phyloP scores from a whole-genome alignment of 106 monocot species.

The Iris macrosiphon region DNA sequence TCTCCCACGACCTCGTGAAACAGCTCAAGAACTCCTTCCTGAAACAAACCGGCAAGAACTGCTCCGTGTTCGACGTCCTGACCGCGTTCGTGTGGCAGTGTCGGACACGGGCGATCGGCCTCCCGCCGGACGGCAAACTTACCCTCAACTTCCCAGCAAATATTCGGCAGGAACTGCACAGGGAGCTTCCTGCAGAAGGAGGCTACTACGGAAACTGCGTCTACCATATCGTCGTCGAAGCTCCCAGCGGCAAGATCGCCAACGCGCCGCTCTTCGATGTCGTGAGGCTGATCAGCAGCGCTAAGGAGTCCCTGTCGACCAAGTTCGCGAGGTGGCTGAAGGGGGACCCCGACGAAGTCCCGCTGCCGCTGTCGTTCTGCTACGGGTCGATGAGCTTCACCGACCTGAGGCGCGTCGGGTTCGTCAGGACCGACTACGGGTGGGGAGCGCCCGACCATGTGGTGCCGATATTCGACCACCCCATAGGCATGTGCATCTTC shows the following conservation, averaged over 20 bases:
- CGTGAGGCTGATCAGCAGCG: slow-evolving; percentile 29
- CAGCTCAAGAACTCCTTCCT: neutral
- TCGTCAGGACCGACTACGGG: slow-evolving; percentile 41
- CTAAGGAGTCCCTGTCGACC: too few species aligned
- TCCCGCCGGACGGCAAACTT: neutral
- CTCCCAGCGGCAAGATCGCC: slow-evolving; percentile 7
- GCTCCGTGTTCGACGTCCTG: slow-evolving; percentile 12
- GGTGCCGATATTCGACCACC: slow-evolving; percentile 28
- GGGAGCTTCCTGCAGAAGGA: neutral
- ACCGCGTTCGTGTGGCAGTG: slow-evolving; percentile 14
- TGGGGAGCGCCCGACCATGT: slow-evolving; percentile 39
- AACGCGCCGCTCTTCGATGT: slow-evolving; percentile 18
- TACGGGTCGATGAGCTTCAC: slow-evolving; percentile 31
- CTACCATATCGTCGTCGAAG: slow-evolving; percentile 22
- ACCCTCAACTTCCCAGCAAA: neutral
- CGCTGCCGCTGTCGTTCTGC: slow-evolving; percentile 18
- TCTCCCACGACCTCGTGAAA: neutral
- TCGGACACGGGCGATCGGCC: neutral
- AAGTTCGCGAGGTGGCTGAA: too few species aligned
- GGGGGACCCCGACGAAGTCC: slow-evolving; percentile 31
- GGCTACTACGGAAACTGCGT: slow-evolving; percentile 50
- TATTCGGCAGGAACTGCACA: neutral
- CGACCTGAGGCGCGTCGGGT: slow-evolving; percentile 45
- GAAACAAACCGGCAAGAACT: neutral
- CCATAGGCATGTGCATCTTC: slow-evolving; percentile 27